Base-by-base conservation (phyloP, 2,329 filamentous ascomycete genomes). In the Colletotrichum cuscutae region DNA sequence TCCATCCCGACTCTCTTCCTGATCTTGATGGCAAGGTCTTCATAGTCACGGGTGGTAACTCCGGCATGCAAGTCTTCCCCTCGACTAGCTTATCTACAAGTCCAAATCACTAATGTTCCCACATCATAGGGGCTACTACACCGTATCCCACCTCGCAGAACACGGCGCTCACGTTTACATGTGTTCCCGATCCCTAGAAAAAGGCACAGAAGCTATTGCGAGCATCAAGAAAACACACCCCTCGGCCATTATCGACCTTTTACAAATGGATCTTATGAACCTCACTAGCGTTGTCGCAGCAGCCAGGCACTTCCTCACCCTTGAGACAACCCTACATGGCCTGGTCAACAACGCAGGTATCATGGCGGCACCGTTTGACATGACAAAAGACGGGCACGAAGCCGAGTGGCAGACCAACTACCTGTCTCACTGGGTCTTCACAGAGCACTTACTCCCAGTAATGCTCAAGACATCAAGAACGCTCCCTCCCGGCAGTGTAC, bases 1-100 rank as follows among this genome's bases (percentile, higher is more conserved):
- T 85, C 75, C 77, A 82, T 75, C 82, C 82, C 9, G 80, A 84
- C 42, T 79, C 77, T 63, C 81, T 87, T n/a, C 84, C 84, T 9
- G 76, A 82, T 71, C 83, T 87, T 59, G 75, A 76, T 32, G 84
- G 82, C 28, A 84, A 82, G 76, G 81, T 85, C 15, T 86, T 80
- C 68, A 79, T 86, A 59, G 83, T 86, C 72, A 86, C 85, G 15
- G 84, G 84, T 53, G 84, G 84, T 0, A 86, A 85, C 69, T 80
- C 84, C 12, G 85, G 84, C 76, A 84, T 86, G 83, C 84, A 76
- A 76, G 82, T 80, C 15, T 26, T 4, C 1, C 26, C 56, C 56
- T 24, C 24, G 7, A n/a, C 15, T 28, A 9, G 13, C 13, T 24
- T 24, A 9, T 12, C 22, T 37, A 19, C 35, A 67, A 7, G 60